Evolutionary conservation across 2,329 filamentous ascomycete species (phyloP), one percentile per base, ranked within the genome.

Genomic region (Cordyceps cicadae): DNA sequence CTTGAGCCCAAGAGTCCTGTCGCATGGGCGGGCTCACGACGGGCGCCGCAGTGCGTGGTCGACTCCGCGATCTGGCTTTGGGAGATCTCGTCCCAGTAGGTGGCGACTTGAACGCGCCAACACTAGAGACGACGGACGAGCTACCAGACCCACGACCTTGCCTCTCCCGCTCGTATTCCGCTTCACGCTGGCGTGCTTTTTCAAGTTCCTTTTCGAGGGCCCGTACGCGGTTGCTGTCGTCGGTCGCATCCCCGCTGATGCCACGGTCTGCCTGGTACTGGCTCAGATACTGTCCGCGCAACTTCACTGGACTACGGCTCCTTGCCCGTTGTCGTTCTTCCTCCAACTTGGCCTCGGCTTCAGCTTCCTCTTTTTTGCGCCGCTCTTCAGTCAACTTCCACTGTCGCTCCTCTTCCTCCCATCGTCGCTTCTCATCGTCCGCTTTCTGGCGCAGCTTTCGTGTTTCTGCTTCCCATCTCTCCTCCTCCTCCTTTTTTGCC

Each of bases 281-380:
- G 69, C 89, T 93, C 55, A 96, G 81, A 67, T 87, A 92, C 70
- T 96, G 92, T 2, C 92, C 92, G 63, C 87, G 87, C 24, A 96
- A 78, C 63, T 87, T 84, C 43, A 81, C 79, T 67, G 92, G 87
- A 68, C 83, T 87, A 63, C 84, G 81, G 51, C 79, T 81, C 62
- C 84, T 81, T 60, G 83, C 79, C 62, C 83, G 79, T 67, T 80
- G 79, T 53, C 88, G 83, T 69, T 93, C 88, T 62, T 87, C 79
- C 54, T 84, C 83, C 37, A 92, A 72, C 46, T 81, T 81, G 12
- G 83, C 82, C 67, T 92, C 87, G 2, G 86, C 84, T 64, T 89
- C 89, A 39, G 83, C 83, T 66, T 96, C 90, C 65, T 94, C 90
- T 63, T 78, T 79, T 62, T 83, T 81, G 54, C 88, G 82, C 64